Conservation (phyloP, 177 flowering plant species). For the Vitis hybrid region DNA sequence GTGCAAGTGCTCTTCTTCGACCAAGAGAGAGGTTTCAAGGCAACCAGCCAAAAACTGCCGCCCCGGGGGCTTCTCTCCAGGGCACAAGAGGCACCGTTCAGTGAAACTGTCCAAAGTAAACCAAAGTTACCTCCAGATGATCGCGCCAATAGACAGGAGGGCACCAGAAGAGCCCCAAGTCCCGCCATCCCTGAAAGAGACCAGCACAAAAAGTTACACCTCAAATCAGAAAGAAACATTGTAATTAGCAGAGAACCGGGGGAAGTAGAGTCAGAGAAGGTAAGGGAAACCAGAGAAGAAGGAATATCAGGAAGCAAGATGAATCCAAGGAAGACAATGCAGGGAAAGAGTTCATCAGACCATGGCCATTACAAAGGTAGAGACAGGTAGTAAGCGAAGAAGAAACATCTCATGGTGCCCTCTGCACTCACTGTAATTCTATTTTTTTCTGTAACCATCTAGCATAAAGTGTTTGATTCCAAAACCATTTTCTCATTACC, state of each 20-base stretch:
- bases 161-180: conserved; percentile 1
- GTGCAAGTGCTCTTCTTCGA: conserved; percentile 87
- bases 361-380: conserved; percentile 22
- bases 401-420: neutral
- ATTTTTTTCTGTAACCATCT: neutral
- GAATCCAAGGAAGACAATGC: conserved; percentile 24
- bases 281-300: conserved; percentile 24
- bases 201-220: conserved; percentile 13
- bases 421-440: neutral
- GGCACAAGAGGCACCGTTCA: conserved; percentile 9
- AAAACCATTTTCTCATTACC: no score
- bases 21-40: conserved; percentile 49
- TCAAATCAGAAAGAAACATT: conserved; percentile 14
- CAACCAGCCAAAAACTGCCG: conserved; percentile 12
- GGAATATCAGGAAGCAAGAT: conserved; percentile 25
- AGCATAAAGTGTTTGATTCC: no score
- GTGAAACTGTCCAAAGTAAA: conserved; percentile 11
- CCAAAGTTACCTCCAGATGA: conserved; percentile 18
- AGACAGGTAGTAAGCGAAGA: conserved; percentile 23
- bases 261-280: conserved; percentile 19
- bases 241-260: conserved; percentile 14
- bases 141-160: conserved; percentile 6
- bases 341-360: conserved; percentile 22
- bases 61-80: conserved; percentile 3
- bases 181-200: conserved; percentile 13